Conservation (phyloP, 768 basidiomycete genomes). For the Trametes cinnabarina region DNA sequence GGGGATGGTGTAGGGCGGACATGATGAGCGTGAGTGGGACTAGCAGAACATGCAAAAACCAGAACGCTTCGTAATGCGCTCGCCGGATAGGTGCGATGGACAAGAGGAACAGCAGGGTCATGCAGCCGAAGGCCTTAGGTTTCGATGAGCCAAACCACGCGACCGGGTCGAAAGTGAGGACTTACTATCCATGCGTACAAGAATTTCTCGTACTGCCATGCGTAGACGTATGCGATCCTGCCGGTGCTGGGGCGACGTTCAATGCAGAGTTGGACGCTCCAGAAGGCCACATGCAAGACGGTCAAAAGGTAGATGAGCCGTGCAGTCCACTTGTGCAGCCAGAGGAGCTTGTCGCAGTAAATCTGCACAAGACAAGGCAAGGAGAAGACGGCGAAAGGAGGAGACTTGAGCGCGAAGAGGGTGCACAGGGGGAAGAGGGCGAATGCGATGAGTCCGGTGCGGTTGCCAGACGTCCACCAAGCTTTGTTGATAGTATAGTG, state of each 20-base stretch:
- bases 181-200: slow-evolving; percentile 59
- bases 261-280: slow-evolving; percentile 62
- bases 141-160: background rate
- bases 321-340: slow-evolving; percentile 71
- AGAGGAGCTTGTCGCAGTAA: slow-evolving; percentile 73
- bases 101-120: slow-evolving; percentile 52
- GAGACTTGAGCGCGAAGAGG: slow-evolving; percentile 66
- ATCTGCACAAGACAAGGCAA: slow-evolving; percentile 58
- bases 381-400: slow-evolving; percentile 72
- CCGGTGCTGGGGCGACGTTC: slow-evolving; percentile 47
- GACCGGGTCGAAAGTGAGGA: background rate
- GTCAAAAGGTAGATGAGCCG: slow-evolving; percentile 66
- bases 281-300: slow-evolving; percentile 58
- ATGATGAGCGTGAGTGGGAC: slow-evolving; percentile 60
- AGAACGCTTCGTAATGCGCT: slow-evolving; percentile 63
- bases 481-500: slow-evolving; percentile 63
- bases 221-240: slow-evolving; percentile 45
- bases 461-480: slow-evolving; percentile 68
- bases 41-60: slow-evolving; percentile 59
- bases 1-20: slow-evolving; percentile 66
- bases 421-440: slow-evolving; percentile 69
- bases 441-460: slow-evolving; percentile 70
- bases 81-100: slow-evolving; percentile 52
- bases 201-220: slow-evolving; percentile 61
- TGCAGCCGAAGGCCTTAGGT: slow-evolving; percentile 51